phyloP scores from a whole-genome alignment of 116 monocot genomes.

The Cymodocea nodosa region DNA sequence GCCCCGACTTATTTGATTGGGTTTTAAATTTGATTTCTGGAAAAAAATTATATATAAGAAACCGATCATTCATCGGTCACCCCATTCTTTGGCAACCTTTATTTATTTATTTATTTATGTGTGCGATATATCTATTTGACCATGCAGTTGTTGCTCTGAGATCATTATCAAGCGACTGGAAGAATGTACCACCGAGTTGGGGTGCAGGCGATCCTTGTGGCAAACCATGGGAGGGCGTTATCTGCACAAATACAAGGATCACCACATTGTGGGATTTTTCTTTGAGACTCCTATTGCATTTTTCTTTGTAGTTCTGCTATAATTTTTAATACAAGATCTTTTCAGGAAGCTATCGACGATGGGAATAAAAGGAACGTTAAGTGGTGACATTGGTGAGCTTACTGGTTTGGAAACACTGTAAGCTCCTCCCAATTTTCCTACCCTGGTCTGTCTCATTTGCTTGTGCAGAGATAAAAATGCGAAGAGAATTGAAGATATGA shows the following conservation, averaged over 20 bases:
- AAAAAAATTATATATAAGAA: too few relatives aligned
- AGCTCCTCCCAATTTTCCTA: slow-evolving; percentile 7
- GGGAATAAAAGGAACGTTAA: slow-evolving; percentile 43
- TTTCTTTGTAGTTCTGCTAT: not conserved
- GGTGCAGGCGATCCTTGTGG: slow-evolving; percentile 54
- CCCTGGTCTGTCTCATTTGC: too few relatives aligned
- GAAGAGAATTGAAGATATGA: too few relatives aligned
- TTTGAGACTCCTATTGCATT: not conserved
- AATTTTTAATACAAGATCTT: not conserved
- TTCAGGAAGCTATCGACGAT: slow-evolving; percentile 44
- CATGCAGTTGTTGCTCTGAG: slow-evolving; percentile 42
- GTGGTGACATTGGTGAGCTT: slow-evolving; percentile 43
- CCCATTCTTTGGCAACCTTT: too few relatives aligned
- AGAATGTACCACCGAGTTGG: slow-evolving; percentile 61
- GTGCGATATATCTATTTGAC: not conserved
- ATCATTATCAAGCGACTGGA: slow-evolving; percentile 35
- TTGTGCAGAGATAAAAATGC: too few relatives aligned
- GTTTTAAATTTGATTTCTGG: not conserved
- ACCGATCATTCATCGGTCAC: too few relatives aligned
- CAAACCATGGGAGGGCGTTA: slow-evolving; percentile 57
- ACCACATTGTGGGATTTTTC: slow-evolving; percentile 33
- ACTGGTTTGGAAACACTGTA: slow-evolving; percentile 34
- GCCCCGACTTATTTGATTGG: not conserved
- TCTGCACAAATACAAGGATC: slow-evolving; percentile 39
- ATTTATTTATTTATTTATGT: too few relatives aligned